Evolutionary conservation across 495 filamentous ascomycete genomes (phyloP).

Genomic region (Talaromyces wortmannii): DNA sequence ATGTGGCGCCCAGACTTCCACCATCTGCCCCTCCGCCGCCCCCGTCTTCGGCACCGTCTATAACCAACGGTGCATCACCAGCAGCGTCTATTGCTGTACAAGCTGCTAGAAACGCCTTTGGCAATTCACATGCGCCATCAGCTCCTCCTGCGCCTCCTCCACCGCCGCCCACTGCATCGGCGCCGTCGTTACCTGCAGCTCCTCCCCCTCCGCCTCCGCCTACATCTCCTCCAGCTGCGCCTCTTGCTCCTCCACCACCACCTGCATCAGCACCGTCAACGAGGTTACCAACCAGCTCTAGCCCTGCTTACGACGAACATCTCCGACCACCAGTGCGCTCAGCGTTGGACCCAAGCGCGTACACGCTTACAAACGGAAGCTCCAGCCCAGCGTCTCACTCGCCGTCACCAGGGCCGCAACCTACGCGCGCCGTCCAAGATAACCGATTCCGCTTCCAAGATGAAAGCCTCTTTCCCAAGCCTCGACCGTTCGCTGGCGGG

Average conservation of each 20-base stretch:
- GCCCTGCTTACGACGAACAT: conserved; percentile 34
- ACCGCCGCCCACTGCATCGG: conserved; percentile 39
- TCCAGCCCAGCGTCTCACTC: conserved; percentile 22
- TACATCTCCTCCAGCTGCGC: conserved; percentile 33
- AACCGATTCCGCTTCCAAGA: conserved; percentile 78
- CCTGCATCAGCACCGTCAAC: conserved; percentile 35
- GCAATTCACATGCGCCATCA: conserved; percentile 46
- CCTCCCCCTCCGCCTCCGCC: conserved; percentile 35
- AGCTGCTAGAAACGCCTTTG: conserved; percentile 40
- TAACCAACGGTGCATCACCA: conserved; percentile 18
- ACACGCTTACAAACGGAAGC: conserved; percentile 61
- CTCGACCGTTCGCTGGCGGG: conserved; percentile 66
- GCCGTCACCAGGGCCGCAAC: conserved; percentile 24
- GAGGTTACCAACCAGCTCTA: conserved; percentile 44
- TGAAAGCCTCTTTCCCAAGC: conserved; percentile 77
- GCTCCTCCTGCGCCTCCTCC: conserved; percentile 47
- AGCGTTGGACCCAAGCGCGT: conserved; percentile 67
- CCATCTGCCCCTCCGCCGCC: conserved; percentile 32
- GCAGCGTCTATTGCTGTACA: conserved; percentile 36
- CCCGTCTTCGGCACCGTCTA: conserved; percentile 32
- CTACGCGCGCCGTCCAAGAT: conserved; percentile 55
- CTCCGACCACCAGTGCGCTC: conserved; percentile 40
- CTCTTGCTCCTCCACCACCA: conserved; percentile 40
- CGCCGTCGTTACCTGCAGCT: conserved; percentile 43
- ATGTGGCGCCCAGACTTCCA: conserved; percentile 30